Percentiles rank a stretch among this genome's conserved stretches.
These are phyloP conservation scores for Macroventuria anomochaeta DNA, from an alignment of 2,329 filamentous ascomycete genomes.

Conservation along the genomic window DNA sequence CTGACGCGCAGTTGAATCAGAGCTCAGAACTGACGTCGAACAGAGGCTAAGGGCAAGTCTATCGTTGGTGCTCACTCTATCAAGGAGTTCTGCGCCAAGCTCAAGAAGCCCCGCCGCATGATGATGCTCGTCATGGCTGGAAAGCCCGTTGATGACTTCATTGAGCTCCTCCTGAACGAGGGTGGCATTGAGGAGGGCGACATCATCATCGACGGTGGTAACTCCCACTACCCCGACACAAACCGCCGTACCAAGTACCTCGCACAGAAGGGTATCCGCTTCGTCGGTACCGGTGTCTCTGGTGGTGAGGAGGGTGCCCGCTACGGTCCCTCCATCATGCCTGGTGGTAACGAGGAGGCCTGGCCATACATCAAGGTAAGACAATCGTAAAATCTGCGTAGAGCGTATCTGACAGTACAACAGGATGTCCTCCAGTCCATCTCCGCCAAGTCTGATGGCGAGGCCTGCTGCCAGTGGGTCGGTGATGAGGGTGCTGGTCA, in stretches of 20 bases:
- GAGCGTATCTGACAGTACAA: slow-evolving; percentile 23
- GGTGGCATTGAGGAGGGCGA: slow-evolving; percentile 66
- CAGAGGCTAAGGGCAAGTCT: slow-evolving; percentile 74
- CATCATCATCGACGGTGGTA: slow-evolving; percentile 99
- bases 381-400: neutral
- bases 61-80: slow-evolving; percentile 92
- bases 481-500: slow-evolving; percentile 99
- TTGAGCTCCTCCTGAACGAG: slow-evolving; percentile 79
- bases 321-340: slow-evolving; percentile 97
- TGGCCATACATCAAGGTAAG: slow-evolving; percentile 90
- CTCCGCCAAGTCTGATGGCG: slow-evolving; percentile 93
- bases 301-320: slow-evolving; percentile 99
- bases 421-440: slow-evolving; percentile 96
- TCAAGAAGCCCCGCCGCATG: slow-evolving; percentile 95
- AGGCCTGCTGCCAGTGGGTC: slow-evolving; percentile 99
- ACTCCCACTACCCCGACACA: slow-evolving; percentile 99
- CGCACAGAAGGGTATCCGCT: slow-evolving; percentile 83
- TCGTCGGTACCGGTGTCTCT: slow-evolving; percentile 96
- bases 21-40: slow-evolving; percentile 34
- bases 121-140: slow-evolving; percentile 99
- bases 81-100: slow-evolving; percentile 93
- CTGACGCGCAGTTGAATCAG: neutral
- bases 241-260: slow-evolving; percentile 97
- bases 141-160: slow-evolving; percentile 98
- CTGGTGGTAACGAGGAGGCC: slow-evolving; percentile 96